These are phyloP conservation scores for Cinnamomum chago DNA, from an alignment of 164 flowering plant genomes.

Conservation along the genomic window DNA sequence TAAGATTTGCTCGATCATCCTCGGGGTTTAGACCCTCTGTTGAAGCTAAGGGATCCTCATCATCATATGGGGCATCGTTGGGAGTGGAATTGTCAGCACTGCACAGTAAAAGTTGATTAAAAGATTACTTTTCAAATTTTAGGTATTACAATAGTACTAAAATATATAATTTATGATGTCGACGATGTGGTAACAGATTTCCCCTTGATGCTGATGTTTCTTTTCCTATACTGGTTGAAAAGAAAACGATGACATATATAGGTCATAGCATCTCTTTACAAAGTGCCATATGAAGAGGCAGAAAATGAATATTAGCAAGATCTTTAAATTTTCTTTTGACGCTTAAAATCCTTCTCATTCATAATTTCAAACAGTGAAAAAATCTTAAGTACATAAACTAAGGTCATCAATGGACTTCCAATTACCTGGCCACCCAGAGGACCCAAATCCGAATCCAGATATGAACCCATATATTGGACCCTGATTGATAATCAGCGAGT, in stretches of 20 bases:
- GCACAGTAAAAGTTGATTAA: conserved; percentile 10
- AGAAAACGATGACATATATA: neutral
- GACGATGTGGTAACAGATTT: neutral
- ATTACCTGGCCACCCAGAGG: too few species aligned
- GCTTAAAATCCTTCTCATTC: neutral
- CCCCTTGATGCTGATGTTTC: neutral
- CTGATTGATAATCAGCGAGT: too few species aligned
- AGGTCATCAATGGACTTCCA: too few species aligned
- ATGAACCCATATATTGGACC: too few species aligned
- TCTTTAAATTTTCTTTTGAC: neutral
- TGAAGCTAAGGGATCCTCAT: conserved; percentile 30
- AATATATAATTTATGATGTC: neutral
- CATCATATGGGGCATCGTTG: conserved; percentile 26
- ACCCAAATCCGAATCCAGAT: too few species aligned
- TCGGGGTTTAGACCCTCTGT: conserved; percentile 23
- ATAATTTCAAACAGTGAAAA: too few species aligned
- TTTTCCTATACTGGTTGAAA: neutral
- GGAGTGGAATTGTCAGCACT: conserved; percentile 21
- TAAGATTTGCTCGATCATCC: conserved; percentile 24
- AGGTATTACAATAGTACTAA: neutral
- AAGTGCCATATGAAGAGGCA: neutral
- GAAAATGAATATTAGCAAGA: neutral
- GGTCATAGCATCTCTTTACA: neutral
- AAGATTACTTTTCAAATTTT: too few species aligned
- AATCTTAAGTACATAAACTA: too few species aligned